Conservation (phyloP, 2,329 filamentous ascomycete genomes). For the Ceratocystis alfenasii region DNA sequence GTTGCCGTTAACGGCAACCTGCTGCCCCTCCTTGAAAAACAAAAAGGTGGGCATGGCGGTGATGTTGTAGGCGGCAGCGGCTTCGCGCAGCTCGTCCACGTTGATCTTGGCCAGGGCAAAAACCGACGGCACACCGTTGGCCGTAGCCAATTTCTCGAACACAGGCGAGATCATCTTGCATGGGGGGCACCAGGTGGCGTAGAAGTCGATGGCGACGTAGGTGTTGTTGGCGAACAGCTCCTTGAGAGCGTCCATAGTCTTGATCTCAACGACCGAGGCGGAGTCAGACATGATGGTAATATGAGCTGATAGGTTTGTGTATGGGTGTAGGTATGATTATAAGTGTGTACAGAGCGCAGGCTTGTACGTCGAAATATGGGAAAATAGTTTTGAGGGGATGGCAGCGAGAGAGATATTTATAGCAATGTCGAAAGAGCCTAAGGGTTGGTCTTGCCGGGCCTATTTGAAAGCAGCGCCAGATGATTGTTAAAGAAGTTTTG, state of each 20-base stretch:
- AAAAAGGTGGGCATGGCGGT: constrained; percentile 89
- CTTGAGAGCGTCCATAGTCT: constrained; percentile 14
- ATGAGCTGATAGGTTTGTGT: no score
- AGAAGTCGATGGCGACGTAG: constrained; percentile 72
- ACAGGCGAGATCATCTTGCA: constrained; percentile 83
- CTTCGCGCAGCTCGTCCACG: constrained; percentile 66
- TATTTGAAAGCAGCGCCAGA: background rate
- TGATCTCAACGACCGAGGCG: constrained; percentile 20
- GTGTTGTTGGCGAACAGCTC: constrained; percentile 32
- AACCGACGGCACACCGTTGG: constrained; percentile 34
- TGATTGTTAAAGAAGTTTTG: background rate
- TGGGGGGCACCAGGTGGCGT: constrained; percentile 84
- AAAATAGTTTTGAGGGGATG: no score
- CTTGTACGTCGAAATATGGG: no score
- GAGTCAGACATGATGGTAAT: constrained; percentile 14
- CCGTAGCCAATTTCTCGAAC: constrained; percentile 34
- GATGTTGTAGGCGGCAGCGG: constrained; percentile 66
- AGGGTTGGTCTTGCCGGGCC: no score
- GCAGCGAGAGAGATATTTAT: no score
- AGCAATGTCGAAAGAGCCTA: no score
- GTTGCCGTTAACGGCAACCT: constrained; percentile 27
- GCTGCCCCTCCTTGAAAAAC: constrained; percentile 65
- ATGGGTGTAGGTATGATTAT: background rate
- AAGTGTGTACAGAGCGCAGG: background rate
- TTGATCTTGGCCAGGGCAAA: constrained; percentile 80